phyloP scores from a whole-genome alignment of 805 yeast species.

The Jamesozyma spencerorum region DNA sequence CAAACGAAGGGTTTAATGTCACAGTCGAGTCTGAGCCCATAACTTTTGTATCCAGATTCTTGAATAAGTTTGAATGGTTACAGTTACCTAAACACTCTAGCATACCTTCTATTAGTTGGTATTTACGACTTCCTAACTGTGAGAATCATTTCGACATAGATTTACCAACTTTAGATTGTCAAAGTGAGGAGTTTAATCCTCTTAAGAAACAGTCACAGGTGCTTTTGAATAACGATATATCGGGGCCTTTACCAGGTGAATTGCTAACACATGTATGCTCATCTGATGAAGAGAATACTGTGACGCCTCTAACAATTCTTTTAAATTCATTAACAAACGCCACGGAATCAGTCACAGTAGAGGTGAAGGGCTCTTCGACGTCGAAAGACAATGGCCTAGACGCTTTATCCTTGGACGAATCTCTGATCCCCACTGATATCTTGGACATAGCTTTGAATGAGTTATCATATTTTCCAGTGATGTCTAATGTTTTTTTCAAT shows the following conservation, averaged over 20 bases:
- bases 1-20: constrained; percentile 19
- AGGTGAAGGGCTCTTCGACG: constrained; percentile 10
- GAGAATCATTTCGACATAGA: constrained; percentile 20
- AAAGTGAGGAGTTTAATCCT: constrained; percentile 8
- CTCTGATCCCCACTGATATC: constrained; percentile 12
- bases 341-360: constrained; percentile 12
- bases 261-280: constrained; percentile 23
- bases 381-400: constrained; percentile 2
- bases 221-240: constrained; percentile 9
- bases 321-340: constrained; percentile 19
- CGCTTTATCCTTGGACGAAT: background rate
- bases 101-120: constrained; percentile 32
- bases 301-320: constrained; percentile 26
- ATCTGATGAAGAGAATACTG: constrained; percentile 25
- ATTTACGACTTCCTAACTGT: constrained; percentile 32
- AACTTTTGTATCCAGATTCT: background rate
- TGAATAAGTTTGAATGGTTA: constrained; percentile 10
- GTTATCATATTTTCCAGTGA: constrained; percentile 15
- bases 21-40: constrained; percentile 4
- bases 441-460: constrained; percentile 11
- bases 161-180: constrained; percentile 20
- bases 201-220: background rate
- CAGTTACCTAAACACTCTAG: constrained; percentile 8
- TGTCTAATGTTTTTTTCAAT: constrained; percentile 18
- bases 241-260: constrained; percentile 21